Percentiles rank a stretch among this genome's conserved stretches.
phyloP scores from a whole-genome alignment of 2,329 filamentous ascomycete species.

The Alternaria gansuensis region DNA sequence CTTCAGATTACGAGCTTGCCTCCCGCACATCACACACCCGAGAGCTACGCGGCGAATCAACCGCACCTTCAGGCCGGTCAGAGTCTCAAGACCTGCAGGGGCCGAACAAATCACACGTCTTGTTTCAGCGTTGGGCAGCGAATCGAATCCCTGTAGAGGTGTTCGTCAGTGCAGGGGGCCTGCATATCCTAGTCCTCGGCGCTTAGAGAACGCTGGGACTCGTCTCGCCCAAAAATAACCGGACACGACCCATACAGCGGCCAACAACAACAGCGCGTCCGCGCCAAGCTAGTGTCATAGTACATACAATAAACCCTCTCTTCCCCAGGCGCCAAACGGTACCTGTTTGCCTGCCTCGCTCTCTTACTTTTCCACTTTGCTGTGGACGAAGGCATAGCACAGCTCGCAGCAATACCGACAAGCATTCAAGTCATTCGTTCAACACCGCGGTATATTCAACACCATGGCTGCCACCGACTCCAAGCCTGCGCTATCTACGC shows the following conservation, averaged over 20 bases:
- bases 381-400: constrained; percentile 43
- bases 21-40: constrained; percentile 43
- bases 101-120: constrained; percentile 49
- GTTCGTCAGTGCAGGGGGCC: constrained; percentile 33
- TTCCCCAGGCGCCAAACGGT: constrained; percentile 38
- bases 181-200: constrained; percentile 33
- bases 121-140: constrained; percentile 42
- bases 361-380: constrained; percentile 37
- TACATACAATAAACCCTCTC: constrained; percentile 47
- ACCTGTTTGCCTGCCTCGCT: constrained; percentile 40
- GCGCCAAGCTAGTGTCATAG: constrained; percentile 38
- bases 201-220: constrained; percentile 42
- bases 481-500: constrained; percentile 54
- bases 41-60: constrained; percentile 40
- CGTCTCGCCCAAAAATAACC: constrained; percentile 41
- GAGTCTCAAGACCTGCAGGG: constrained; percentile 46
- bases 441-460: constrained; percentile 25
- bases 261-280: constrained; percentile 47
- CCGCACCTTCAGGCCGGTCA: constrained; percentile 23
- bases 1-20: constrained; percentile 32
- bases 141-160: constrained; percentile 30
- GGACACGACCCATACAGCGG: constrained; percentile 40
- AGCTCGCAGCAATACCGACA: constrained; percentile 31
- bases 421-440: constrained; percentile 45
- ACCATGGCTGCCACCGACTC: constrained; percentile 53